Percentiles rank a stretch among this genome's conserved stretches.
These are phyloP conservation scores for Phoenix roebelenii DNA, from an alignment of 176 grass and related monocot genomes.

Conservation along the genomic window DNA sequence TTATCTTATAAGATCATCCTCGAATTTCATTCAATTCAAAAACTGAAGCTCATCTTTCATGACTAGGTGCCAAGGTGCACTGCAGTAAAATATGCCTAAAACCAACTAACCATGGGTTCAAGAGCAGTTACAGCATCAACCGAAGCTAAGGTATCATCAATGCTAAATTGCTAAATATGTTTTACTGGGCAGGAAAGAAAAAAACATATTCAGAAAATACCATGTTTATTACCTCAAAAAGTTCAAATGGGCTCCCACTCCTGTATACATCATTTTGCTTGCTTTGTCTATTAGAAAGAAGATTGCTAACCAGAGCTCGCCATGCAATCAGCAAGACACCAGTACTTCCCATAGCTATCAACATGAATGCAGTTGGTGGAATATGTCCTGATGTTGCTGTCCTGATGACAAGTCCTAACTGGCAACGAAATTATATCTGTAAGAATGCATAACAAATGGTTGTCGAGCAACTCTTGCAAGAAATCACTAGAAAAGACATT, in stretches of 20 bases:
- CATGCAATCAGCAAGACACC: conserved; percentile 77
- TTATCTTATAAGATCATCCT: too few species aligned
- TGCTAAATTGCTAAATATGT: too few species aligned
- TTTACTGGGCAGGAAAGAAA: too few species aligned
- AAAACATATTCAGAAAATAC: too few species aligned
- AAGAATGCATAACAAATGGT: background rate
- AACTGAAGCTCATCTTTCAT: too few species aligned
- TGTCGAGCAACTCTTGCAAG: background rate
- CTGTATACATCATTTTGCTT: conserved; percentile 65
- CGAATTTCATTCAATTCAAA: too few species aligned
- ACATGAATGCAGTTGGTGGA: conserved; percentile 60
- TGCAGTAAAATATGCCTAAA: too few species aligned
- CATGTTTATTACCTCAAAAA: conserved; percentile 33
- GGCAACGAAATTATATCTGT: background rate
- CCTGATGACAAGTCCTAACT: conserved; percentile 81
- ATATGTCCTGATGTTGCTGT: conserved; percentile 79
- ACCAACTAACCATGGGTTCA: too few species aligned
- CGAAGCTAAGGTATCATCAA: too few species aligned
- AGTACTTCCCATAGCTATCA: conserved; percentile 76
- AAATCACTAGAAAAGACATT: background rate
- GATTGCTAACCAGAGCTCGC: conserved; percentile 55
- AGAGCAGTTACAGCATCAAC: too few species aligned
- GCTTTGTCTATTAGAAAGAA: conserved; percentile 44
- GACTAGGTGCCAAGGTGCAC: too few species aligned
- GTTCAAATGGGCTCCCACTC: conserved; percentile 45